Evolutionary conservation across 2,329 filamentous ascomycete genomes (phyloP).

Genomic region (Colletotrichum eremochloae): DNA sequence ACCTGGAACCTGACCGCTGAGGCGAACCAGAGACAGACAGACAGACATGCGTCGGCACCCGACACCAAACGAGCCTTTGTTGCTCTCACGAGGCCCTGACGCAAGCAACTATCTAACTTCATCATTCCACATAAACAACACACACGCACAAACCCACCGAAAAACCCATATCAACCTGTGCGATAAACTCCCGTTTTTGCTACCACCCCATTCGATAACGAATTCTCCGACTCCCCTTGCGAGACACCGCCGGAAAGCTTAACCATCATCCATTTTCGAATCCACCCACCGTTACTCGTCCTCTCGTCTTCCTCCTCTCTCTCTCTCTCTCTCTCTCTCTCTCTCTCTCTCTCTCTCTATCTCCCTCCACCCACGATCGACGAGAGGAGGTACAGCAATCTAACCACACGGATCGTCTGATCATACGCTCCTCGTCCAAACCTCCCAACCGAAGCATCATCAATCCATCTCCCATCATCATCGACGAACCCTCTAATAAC

Average conservation of each 20-base stretch:
- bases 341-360: neutral
- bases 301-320: neutral
- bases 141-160: neutral
- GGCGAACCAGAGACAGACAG: slow-evolving; percentile 8
- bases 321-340: neutral
- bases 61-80: slow-evolving; percentile 6
- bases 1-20: neutral
- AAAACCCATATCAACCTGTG: neutral
- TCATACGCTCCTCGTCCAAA: slow-evolving; percentile 26
- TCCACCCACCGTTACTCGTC: neutral
- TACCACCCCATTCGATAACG: neutral
- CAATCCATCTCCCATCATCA: neutral
- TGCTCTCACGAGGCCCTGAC: slow-evolving; percentile 11
- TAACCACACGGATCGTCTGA: slow-evolving; percentile 12
- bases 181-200: neutral
- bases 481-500: neutral
- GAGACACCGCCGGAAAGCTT: slow-evolving; percentile 1
- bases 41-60: neutral
- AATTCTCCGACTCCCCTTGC: neutral
- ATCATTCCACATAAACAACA: slow-evolving; percentile 23
- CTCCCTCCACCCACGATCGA: slow-evolving; percentile 2
- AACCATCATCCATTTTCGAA: neutral
- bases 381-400: slow-evolving; percentile 3
- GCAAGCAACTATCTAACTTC: slow-evolving; percentile 26
- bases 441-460: slow-evolving; percentile 4